phyloP scores from a whole-genome alignment of 2,329 filamentous ascomycete species.

The Neopestalotiopsis sp. region DNA sequence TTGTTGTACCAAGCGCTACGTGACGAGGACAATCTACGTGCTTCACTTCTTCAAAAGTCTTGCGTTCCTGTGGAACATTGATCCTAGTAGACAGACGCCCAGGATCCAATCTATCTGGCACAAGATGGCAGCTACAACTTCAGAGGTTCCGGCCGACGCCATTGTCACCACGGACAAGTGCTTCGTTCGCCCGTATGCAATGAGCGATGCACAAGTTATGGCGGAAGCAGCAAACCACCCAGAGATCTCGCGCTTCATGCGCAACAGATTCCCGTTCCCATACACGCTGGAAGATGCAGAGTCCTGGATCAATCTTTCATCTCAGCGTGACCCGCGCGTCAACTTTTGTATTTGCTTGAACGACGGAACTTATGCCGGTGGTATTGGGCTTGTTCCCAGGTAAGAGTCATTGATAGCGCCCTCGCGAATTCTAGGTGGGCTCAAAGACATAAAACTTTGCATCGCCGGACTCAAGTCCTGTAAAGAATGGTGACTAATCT shows the following conservation, averaged over 20 bases:
- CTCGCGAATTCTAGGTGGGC: not conserved
- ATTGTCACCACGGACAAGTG: conserved; percentile 36
- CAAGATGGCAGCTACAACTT: not conserved
- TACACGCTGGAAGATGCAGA: conserved; percentile 47
- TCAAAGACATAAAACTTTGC: not conserved
- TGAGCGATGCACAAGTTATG: conserved; percentile 43
- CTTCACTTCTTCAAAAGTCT: too few relatives aligned
- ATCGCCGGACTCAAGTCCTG: not conserved
- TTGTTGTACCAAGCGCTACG: too few relatives aligned
- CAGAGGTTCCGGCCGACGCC: not conserved
- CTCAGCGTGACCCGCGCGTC: conserved; percentile 27
- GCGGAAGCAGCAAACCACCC: conserved; percentile 43
- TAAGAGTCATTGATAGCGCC: conserved; percentile 2
- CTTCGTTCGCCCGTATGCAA: conserved; percentile 46
- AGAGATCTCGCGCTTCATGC: conserved; percentile 44
- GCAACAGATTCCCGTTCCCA: conserved; percentile 50
- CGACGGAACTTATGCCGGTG: conserved; percentile 43
- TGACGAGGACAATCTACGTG: too few relatives aligned
- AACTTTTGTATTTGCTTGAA: conserved; percentile 41
- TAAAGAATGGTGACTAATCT: not conserved
- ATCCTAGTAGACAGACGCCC: too few relatives aligned
- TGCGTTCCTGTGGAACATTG: too few relatives aligned
- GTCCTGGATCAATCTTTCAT: conserved; percentile 38
- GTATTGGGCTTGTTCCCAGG: conserved; percentile 43
- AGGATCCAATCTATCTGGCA: too few relatives aligned